These are phyloP conservation scores for Podospora fimiseda DNA, from an alignment of 495 filamentous ascomycete species.

Conservation along the genomic window DNA sequence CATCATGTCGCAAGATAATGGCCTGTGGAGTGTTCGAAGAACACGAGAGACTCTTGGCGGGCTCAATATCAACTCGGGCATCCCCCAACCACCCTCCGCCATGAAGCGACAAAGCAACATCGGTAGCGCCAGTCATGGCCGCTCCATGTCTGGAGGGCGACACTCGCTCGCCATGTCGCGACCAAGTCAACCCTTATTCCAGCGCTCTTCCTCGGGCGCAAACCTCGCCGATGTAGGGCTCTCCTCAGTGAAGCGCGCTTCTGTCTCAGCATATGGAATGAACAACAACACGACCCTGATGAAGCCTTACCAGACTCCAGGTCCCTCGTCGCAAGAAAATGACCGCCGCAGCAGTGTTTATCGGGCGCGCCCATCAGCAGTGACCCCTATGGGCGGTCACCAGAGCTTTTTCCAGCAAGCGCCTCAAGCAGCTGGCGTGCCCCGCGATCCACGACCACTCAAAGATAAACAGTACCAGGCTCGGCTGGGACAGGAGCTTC, in stretches of 20 bases:
- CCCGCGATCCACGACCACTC: constrained; percentile 82
- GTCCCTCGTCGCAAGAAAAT: constrained; percentile 37
- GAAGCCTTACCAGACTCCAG: constrained; percentile 36
- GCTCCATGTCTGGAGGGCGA: constrained; percentile 73
- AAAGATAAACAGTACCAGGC: constrained; percentile 72
- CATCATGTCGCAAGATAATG: constrained; percentile 70
- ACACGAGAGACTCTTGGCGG: constrained; percentile 75
- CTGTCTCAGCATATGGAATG: constrained; percentile 61
- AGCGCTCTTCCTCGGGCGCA: constrained; percentile 71
- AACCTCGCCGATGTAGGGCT: constrained; percentile 71
- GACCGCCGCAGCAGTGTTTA: constrained; percentile 85
- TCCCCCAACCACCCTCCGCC: constrained; percentile 88
- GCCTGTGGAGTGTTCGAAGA: constrained; percentile 65
- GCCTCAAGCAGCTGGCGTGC: constrained; percentile 68
- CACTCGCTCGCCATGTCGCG: constrained; percentile 76
- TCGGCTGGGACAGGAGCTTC: constrained; percentile 77
- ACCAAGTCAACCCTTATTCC: constrained; percentile 77
- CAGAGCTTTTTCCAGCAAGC: constrained; percentile 91
- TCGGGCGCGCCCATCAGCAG: constrained; percentile 53
- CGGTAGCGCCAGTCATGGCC: constrained; percentile 61
- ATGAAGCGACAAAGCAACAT: constrained; percentile 90
- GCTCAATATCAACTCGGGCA: constrained; percentile 69
- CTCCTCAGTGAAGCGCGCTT: constrained; percentile 80
- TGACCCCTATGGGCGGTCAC: constrained; percentile 51
- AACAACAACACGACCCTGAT: constrained; percentile 68